phyloP scores from a whole-genome alignment of 1,139 yeast genomes.

The Scheffersomyces cryptocercus region DNA sequence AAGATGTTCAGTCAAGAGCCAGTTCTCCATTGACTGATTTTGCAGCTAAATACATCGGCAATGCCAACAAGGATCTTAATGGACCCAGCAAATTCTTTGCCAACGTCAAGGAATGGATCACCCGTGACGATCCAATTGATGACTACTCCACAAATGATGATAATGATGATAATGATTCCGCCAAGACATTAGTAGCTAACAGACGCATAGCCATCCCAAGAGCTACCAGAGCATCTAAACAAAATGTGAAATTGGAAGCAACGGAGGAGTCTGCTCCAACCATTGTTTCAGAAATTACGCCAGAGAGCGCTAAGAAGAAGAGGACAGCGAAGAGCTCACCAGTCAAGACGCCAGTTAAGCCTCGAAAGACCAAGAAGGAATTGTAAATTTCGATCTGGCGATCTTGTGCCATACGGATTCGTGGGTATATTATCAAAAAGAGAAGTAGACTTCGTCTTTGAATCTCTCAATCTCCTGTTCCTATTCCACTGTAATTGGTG shows the following conservation, averaged over 20 bases:
- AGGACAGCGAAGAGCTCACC: neutral
- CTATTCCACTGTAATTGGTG: no score
- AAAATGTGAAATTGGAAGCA: neutral
- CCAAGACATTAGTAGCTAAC: neutral
- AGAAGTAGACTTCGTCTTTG: no score
- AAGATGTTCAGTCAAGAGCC: slow-evolving; percentile 27
- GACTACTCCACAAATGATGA: slow-evolving; percentile 13
- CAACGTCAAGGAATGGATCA: slow-evolving; percentile 70
- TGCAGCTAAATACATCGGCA: slow-evolving; percentile 62
- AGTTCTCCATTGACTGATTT: slow-evolving; percentile 60
- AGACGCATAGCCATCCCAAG: slow-evolving; percentile 8
- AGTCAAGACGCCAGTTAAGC: no score
- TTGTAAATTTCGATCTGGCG: no score
- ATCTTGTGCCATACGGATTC: no score
- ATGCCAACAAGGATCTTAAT: slow-evolving; percentile 49
- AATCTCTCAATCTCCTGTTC: no score
- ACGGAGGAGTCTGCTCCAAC: neutral
- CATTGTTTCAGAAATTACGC: neutral
- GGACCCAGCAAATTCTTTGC: slow-evolving; percentile 49
- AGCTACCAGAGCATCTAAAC: neutral
- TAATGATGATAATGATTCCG: slow-evolving; percentile 8
- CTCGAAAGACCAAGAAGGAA: no score
- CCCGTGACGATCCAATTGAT: slow-evolving; percentile 27
- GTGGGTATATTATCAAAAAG: no score
- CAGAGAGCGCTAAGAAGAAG: slow-evolving; percentile 3